phyloP scores from a whole-genome alignment of 2,329 filamentous ascomycete species.

The Chalaropsis thielavioides region DNA sequence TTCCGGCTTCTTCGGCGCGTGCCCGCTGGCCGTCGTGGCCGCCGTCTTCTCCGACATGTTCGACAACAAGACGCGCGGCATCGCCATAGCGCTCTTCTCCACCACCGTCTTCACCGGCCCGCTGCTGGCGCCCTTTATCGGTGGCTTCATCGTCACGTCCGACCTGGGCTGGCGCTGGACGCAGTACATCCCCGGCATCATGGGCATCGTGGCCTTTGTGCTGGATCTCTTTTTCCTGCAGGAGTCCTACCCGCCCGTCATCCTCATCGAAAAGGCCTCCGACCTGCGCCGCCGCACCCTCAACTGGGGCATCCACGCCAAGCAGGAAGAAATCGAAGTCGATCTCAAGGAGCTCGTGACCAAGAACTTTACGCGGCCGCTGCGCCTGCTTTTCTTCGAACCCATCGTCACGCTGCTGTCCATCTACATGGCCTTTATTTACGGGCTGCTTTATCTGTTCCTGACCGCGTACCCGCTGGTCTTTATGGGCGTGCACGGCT shows the following conservation, averaged over 20 bases:
- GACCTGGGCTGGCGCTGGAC: conserved; percentile 61
- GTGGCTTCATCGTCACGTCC: conserved; percentile 47
- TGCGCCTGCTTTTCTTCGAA: conserved; percentile 51
- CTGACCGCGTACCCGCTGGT: conserved; percentile 73
- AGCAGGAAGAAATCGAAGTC: conserved; percentile 57
- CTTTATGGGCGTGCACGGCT: conserved; percentile 57
- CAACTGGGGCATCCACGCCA: conserved; percentile 58
- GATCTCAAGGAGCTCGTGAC: conserved; percentile 47
- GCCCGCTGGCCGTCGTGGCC: conserved; percentile 52
- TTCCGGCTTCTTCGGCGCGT: conserved; percentile 55
- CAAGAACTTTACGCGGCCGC: conserved; percentile 53
- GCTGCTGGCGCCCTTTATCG: conserved; percentile 52
- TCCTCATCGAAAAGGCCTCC: conserved; percentile 46
- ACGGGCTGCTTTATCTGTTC: conserved; percentile 70
- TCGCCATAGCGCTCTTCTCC: conserved; percentile 31
- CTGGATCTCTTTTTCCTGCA: conserved; percentile 48
- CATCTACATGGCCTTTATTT: conserved; percentile 62
- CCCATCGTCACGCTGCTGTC: conserved; percentile 55
- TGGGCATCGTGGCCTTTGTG: conserved; percentile 46
- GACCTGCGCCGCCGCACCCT: conserved; percentile 48
- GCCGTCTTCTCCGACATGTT: conserved; percentile 62
- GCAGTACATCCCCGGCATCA: conserved; percentile 47
- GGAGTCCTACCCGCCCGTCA: conserved; percentile 56
- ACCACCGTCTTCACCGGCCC: conserved; percentile 49
- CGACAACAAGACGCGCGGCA: conserved; percentile 45